These are phyloP conservation scores for Willaertia magna DNA, from an alignment of 208 protist species.

Conservation along the genomic window DNA sequence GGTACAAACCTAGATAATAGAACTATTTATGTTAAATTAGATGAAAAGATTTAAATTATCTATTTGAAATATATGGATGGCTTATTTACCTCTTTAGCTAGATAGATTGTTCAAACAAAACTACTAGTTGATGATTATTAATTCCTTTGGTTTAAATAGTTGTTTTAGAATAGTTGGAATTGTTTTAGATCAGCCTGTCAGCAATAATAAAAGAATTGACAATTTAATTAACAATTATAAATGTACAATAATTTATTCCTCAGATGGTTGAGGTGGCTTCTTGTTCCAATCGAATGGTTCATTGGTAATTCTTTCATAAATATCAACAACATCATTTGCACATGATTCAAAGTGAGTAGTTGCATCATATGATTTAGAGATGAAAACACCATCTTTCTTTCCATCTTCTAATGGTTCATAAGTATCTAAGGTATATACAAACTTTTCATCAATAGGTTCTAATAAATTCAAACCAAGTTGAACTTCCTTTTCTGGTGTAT, in stretches of 20 bases:
- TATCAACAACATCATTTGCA: constrained; percentile 82
- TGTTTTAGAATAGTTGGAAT: too few species aligned
- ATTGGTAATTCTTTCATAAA: constrained; percentile 90
- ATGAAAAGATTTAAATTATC: constrained; percentile 48
- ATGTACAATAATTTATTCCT: too few species aligned
- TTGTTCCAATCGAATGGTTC: constrained; percentile 34
- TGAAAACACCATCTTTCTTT: constrained; percentile 69
- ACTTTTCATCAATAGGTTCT: constrained; percentile 66
- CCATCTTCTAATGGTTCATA: constrained; percentile 78
- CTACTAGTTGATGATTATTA: too few species aligned
- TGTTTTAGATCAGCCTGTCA: too few species aligned
- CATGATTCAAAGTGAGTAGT: constrained; percentile 97
- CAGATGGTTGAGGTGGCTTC: neutral
- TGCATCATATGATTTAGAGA: constrained; percentile 87
- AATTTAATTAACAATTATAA: too few species aligned
- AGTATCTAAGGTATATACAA: constrained; percentile 66
- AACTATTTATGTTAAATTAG: constrained; percentile 57
- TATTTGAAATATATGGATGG: neutral
- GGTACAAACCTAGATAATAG: constrained; percentile 63
- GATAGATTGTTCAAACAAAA: too few species aligned
- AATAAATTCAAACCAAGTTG: constrained; percentile 75
- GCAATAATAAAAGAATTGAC: too few species aligned
- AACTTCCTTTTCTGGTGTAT: constrained; percentile 81
- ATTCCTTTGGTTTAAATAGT: too few species aligned
- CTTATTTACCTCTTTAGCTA: too few species aligned